phyloP scores from a whole-genome alignment of 108 stramenopile genomes.

The Cyclotella cryptica region DNA sequence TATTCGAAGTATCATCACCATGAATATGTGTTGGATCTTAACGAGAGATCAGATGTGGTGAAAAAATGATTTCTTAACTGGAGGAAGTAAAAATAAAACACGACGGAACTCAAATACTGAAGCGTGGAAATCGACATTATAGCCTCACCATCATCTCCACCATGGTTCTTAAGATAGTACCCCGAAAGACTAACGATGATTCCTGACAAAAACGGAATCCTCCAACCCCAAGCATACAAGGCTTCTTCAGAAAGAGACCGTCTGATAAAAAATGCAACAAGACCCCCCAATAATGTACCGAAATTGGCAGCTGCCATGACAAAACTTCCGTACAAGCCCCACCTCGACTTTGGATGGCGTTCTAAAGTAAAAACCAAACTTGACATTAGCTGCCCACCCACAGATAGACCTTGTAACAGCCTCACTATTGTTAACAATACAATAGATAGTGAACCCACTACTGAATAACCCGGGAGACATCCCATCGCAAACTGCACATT shows the following conservation, averaged over 20 bases:
- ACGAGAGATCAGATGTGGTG: not conserved
- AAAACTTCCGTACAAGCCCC: slow-evolving; percentile 60
- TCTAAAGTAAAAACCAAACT: slow-evolving; percentile 52
- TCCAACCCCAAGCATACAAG: slow-evolving; percentile 70
- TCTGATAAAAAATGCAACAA: slow-evolving; percentile 56
- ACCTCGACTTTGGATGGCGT: slow-evolving; percentile 37
- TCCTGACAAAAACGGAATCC: slow-evolving; percentile 75
- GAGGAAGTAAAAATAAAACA: not conserved
- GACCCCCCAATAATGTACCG: slow-evolving; percentile 69
- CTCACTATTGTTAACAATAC: slow-evolving; percentile 48
- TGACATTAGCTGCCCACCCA: slow-evolving; percentile 52
- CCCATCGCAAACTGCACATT: slow-evolving; percentile 39
- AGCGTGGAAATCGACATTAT: not conserved
- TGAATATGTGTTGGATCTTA: slow-evolving; percentile 8
- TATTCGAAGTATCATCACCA: slow-evolving; percentile 4
- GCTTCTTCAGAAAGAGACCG: slow-evolving; percentile 47
- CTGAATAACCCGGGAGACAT: slow-evolving; percentile 43
- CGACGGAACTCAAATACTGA: no score
- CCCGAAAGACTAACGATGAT: slow-evolving; percentile 66
- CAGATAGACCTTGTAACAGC: slow-evolving; percentile 52
- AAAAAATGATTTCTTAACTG: not conserved
- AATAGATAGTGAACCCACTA: slow-evolving; percentile 32
- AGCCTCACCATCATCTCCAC: slow-evolving; percentile 54
- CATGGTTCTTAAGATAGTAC: slow-evolving; percentile 63
- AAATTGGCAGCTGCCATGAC: slow-evolving; percentile 74